Base-by-base conservation (phyloP, 768 basidiomycete species). In the Naganishia vaughanmartiniae region DNA sequence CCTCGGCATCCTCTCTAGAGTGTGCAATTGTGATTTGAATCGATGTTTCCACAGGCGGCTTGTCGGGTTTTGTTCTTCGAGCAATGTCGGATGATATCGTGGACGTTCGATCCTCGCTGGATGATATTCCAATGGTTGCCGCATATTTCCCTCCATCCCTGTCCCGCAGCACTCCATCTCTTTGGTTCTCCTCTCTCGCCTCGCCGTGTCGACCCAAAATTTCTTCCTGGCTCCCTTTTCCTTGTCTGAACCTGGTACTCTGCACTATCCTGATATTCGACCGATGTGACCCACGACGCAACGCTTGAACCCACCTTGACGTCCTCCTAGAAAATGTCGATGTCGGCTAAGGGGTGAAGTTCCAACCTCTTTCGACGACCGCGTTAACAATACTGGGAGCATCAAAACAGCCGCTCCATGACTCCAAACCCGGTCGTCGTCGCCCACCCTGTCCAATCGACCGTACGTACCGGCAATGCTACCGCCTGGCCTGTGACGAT, bases 301-400 rank as follows among this genome's bases (percentile, higher is more conserved):
- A 45, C 48, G 48, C 48, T 51, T n/a, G 42, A n/a, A 63, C 60
- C 39, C 60, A 63, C 60, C 60, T 63, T 63, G 60, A 63, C 60
- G 60, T 63, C 60, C 60, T 63, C 39, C 60, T 45, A 45, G 39
- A 63, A 45, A 63, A 24, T 63, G 60, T 63, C 60, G 60, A 63
- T 63, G 60, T 63, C 60, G 60, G 36, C 42, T 39, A 45, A 45
- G 60, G 60, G 60, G 60, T 45, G 26, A 45, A 31, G 39, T 45
- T 26, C 36, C 60, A 11, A n/a, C 17, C 36, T 9, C 24, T 54
- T 34, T 30, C n/a, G 9, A 63, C 48, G 24, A 21, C 12, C 15
- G 14, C 48, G 48, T n/a, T 51, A 51, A 51, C 3, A 51, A 21
- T 51, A 9, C 7, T 21, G n/a, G 48, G n/a, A 4, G 3, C 6